Evolutionary conservation across 1,284 basidiomycete species (phyloP), one percentile per base, ranked within the genome.

Genomic region (Apiotrichum laibachii): DNA sequence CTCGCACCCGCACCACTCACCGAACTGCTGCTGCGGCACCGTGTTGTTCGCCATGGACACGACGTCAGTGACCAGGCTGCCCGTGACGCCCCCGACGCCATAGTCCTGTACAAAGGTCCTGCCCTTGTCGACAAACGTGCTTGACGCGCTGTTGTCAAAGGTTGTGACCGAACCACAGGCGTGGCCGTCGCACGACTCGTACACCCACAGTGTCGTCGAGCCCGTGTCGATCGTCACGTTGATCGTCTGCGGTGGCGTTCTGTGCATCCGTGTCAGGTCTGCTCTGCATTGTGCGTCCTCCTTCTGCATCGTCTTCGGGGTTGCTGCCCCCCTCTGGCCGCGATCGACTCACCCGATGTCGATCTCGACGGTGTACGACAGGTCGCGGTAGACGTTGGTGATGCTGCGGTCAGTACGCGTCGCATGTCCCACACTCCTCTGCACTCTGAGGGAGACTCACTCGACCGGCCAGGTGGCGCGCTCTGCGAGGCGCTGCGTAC

Each of bases 201-300:
- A 48, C 6, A 55, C 44, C 53, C 53, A 55, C 45, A 79, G 68
- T 58, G 78, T 77, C 8, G 76, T 60, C 1, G 70, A 72, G 18
- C 77, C 79, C 8, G 79, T 80, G 61, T 80, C 79, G 37, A 80
- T 66, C 21, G 78, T 66, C 26, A 79, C 65, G 59, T 77, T 70
- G 47, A 80, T 71, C 37, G 65, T 66, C 53, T 77, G 72, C 18
- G 68, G 59, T 5, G 79, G 78, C 13, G 78, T 44, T 9, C 49
- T 50, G 35, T 31, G 18, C n/a, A n/a, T n/a, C n/a, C n/a, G n/a
- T 42, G 40, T 42, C 33, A 37, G 15, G 34, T 49, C 16, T 37
- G 34, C 26, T 31, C 26, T 31, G 26, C 26, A 31, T 31, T 31
- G 26, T 31, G 26, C 26, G 26, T 31, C 7, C 26, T 31, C 4